These are phyloP conservation scores for Bassia scoparia DNA, from an alignment of 148 eudicot species.

Conservation along the genomic window DNA sequence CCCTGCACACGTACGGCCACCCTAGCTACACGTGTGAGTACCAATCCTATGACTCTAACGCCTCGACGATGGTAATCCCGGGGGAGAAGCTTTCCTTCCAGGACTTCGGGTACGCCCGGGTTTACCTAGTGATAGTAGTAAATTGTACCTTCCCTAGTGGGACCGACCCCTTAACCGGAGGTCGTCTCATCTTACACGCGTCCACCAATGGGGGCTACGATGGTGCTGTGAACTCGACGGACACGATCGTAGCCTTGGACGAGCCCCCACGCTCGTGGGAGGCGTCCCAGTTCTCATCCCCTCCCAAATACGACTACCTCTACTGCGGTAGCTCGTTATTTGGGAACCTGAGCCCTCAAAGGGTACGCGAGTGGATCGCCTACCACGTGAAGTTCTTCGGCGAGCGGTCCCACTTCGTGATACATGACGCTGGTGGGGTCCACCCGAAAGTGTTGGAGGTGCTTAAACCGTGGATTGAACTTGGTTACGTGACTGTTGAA, in stretches of 20 bases:
- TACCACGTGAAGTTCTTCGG: background rate
- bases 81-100: background rate
- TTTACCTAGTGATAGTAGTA: background rate
- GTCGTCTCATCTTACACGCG: background rate
- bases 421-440: constrained; percentile 7
- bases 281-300: background rate
- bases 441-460: background rate
- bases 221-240: too few species aligned
- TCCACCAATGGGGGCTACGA: too few species aligned
- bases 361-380: background rate
- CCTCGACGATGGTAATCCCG: background rate
- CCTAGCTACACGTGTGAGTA: background rate
- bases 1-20: background rate
- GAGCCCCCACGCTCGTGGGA: background rate
- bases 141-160: background rate
- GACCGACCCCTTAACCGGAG: background rate
- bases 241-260: background rate
- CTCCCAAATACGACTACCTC: constrained; percentile 13
- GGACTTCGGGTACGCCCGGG: constrained; percentile 1
- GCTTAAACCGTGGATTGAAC: background rate
- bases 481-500: background rate
- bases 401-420: background rate
- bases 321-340: background rate
- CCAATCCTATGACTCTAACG: background rate
- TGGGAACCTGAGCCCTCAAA: background rate